These are phyloP conservation scores for Metschnikowia bowlesiae DNA, from an alignment of 805 yeast genomes.

Conservation along the genomic window DNA sequence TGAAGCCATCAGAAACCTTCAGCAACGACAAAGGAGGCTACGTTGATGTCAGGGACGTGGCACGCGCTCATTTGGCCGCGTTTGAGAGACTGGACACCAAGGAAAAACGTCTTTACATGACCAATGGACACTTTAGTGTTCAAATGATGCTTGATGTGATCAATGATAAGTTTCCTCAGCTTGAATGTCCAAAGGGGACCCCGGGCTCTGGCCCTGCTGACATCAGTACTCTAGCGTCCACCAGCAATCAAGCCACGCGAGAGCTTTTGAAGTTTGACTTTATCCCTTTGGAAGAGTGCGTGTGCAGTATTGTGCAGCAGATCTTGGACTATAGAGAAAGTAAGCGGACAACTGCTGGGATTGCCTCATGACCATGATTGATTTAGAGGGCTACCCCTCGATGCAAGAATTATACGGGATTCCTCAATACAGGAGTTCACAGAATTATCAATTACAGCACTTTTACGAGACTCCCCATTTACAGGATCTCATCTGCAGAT, in stretches of 20 bases:
- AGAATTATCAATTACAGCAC: not conserved
- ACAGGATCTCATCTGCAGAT: too few species aligned
- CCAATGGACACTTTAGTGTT: slow-evolving; percentile 31
- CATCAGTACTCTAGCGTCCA: slow-evolving; percentile 18
- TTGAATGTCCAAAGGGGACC: slow-evolving; percentile 22
- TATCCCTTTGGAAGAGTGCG: slow-evolving; percentile 13
- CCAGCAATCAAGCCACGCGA: slow-evolving; percentile 15
- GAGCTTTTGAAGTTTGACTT: slow-evolving; percentile 15
- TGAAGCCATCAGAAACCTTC: slow-evolving; percentile 16
- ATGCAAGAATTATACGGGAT: too few species aligned
- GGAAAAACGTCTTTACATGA: slow-evolving; percentile 19
- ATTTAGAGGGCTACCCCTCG: too few species aligned
- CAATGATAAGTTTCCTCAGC: slow-evolving; percentile 28
- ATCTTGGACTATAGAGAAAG: slow-evolving; percentile 10
- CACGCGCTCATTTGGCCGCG: slow-evolving; percentile 30
- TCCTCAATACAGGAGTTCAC: not conserved
- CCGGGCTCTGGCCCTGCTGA: slow-evolving; percentile 29
- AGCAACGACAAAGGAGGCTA: slow-evolving; percentile 19
- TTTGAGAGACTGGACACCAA: slow-evolving; percentile 21
- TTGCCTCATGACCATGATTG: too few species aligned
- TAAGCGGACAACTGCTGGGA: not conserved
- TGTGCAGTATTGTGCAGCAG: slow-evolving; percentile 19
- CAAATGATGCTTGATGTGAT: slow-evolving; percentile 34
- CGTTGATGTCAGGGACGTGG: slow-evolving; percentile 18
- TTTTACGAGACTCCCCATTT: too few species aligned